Evolutionary conservation across 2,329 filamentous ascomycete species (phyloP), one percentile per base, ranked within the genome.

Genomic region (Akanthomyces muscarius): DNA sequence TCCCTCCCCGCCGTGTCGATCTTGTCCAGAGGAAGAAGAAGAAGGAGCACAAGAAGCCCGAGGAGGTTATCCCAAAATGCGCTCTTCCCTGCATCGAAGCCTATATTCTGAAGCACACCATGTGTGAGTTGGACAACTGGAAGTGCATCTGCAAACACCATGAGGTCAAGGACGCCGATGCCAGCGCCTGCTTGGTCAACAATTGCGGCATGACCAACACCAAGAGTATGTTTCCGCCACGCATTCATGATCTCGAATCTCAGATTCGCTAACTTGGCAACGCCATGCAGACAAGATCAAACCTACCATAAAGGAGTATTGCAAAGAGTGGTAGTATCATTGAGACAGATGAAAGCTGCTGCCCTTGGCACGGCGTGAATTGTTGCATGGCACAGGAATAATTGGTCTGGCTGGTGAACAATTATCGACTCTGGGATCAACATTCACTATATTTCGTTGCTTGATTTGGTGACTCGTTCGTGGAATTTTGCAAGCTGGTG

Each of bases 111-210:
- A 71, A 72, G 45, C 67, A 68, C 44, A 55, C 65, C 5, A 65
- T 47, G 41, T 79, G 76, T 69, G 50, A 64, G 10, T 63, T 54
- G 25, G 68, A 68, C 61, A 76, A 79, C 69, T 69, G 68, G 62
- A 62, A 66, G 44, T 79, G 77, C 64, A 66, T 75, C 68, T 73
- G 74, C 69, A 65, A 71, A 61, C 70, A 70, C 72, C 73, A 77
- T 66, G 65, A 68, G 44, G 59, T 66, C n/a, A 64, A 78, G 67
- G 71, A 73, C 65, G 60, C 64, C 44, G 67, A 63, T 47, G 74
- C 73, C 67, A 75, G 73, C 55, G n/a, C 42, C 60, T 78, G 76
- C 65, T 72, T 78, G 57, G 65, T 78, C 62, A 57, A 66, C 5
- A 65, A 70, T 58, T 79, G 77, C 65, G 76, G 76, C 63, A 54